phyloP scores from a whole-genome alignment of 2,329 filamentous ascomycete genomes.

The Trichoderma oligosporum region DNA sequence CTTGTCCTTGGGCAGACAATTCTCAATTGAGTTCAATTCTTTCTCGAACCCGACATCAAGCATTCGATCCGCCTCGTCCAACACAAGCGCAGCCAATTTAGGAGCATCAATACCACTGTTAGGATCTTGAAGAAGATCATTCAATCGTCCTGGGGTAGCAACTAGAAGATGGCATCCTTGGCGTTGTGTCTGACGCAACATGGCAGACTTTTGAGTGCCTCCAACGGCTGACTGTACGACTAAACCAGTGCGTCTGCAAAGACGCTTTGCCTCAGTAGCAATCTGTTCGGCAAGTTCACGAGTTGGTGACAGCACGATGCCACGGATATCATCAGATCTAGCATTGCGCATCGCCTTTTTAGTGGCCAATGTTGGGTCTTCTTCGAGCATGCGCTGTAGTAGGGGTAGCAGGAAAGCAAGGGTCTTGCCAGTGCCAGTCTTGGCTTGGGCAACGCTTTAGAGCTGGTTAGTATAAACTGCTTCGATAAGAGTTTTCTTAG shows the following conservation, averaged over 20 bases:
- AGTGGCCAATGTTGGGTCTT: conserved; percentile 58
- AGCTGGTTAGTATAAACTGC: conserved; percentile 20
- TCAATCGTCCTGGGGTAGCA: conserved; percentile 82
- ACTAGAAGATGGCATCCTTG: conserved; percentile 86
- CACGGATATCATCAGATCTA: conserved; percentile 57
- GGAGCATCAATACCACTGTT: conserved; percentile 61
- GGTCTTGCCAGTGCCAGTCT: conserved; percentile 96
- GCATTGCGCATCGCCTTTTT: conserved; percentile 36
- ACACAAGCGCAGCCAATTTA: conserved; percentile 86
- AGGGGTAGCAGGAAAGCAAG: conserved; percentile 86
- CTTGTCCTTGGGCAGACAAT: conserved; percentile 54
- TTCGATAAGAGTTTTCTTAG: background rate
- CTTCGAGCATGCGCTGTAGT: conserved; percentile 70
- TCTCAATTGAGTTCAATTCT: conserved; percentile 60
- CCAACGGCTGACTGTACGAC: conserved; percentile 77
- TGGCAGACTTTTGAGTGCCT: conserved; percentile 71
- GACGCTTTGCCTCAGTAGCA: conserved; percentile 68
- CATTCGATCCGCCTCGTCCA: conserved; percentile 98
- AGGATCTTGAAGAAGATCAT: conserved; percentile 72
- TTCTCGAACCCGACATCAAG: conserved; percentile 84
- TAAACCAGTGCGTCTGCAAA: conserved; percentile 63
- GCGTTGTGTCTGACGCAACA: conserved; percentile 63
- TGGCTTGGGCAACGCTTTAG: conserved; percentile 80
- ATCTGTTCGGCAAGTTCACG: conserved; percentile 80
- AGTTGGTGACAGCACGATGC: conserved; percentile 73